Evolutionary conservation across 768 basidiomycete genomes (phyloP).

Genomic region (Coprinopsis strossmayeri): DNA sequence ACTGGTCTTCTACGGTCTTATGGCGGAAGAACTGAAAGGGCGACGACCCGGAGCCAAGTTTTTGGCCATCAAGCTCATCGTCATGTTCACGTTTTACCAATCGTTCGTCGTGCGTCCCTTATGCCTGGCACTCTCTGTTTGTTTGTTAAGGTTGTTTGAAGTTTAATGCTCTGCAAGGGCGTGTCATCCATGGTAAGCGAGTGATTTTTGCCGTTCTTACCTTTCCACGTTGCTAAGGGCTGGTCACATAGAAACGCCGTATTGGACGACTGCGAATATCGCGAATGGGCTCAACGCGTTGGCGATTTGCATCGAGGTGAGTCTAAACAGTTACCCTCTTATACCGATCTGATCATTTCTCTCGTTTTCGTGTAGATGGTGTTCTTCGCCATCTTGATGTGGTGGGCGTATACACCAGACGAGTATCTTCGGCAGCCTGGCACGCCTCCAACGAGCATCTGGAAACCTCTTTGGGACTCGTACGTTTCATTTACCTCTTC

Average conservation of each 20-base stretch:
- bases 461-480: constrained; percentile 71
- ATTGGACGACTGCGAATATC: constrained; percentile 82
- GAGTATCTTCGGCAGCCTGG: constrained; percentile 55
- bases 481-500: constrained; percentile 26
- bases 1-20: constrained; percentile 76
- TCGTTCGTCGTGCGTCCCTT: constrained; percentile 52
- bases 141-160: constrained; percentile 19
- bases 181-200: constrained; percentile 55
- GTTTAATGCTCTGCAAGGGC: constrained; percentile 61
- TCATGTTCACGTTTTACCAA: constrained; percentile 89
- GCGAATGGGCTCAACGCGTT: constrained; percentile 81
- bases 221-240: constrained; percentile 1
- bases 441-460: constrained; percentile 42
- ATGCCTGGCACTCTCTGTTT: neutral
- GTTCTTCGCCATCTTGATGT: constrained; percentile 69
- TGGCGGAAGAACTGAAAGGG: constrained; percentile 71
- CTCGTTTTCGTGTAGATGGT: constrained; percentile 55
- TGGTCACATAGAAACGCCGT: constrained; percentile 49
- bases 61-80: constrained; percentile 78
- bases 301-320: constrained; percentile 76
- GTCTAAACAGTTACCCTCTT: constrained; percentile 9
- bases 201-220: too few relatives aligned
- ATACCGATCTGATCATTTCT: neutral
- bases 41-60: constrained; percentile 81
- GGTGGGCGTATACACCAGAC: constrained; percentile 71